Evolutionary conservation across 306 rosid genomes (phyloP).

Genomic region (Spatholobus suberectus): DNA sequence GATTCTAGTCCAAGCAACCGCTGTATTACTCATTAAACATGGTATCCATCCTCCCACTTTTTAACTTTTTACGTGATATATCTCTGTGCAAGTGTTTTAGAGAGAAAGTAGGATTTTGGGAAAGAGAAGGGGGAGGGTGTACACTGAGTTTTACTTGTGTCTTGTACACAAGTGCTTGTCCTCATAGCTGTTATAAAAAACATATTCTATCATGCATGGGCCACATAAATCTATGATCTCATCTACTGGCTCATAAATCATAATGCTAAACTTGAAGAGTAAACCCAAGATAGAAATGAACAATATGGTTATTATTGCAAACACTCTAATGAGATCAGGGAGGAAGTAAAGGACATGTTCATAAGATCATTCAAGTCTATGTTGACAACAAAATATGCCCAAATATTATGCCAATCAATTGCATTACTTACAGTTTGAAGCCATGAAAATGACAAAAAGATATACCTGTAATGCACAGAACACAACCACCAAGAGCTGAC

Average conservation of each 20-base stretch:
- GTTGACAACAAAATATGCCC: slow-evolving; percentile 16
- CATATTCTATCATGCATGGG: not conserved
- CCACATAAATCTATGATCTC: not conserved
- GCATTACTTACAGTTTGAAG: slow-evolving; percentile 13
- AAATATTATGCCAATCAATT: slow-evolving; percentile 11
- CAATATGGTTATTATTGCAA: not conserved
- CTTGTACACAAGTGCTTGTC: not conserved
- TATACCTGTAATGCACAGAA: slow-evolving; percentile 93
- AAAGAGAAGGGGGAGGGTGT: not conserved
- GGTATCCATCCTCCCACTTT: not conserved
- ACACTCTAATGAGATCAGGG: not conserved
- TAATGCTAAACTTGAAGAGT: slow-evolving; percentile 9
- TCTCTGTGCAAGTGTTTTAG: not conserved
- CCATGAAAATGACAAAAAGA: slow-evolving; percentile 32
- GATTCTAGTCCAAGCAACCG: not conserved
- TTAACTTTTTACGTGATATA: not conserved
- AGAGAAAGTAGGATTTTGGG: not conserved
- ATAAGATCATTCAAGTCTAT: not conserved
- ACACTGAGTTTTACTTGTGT: not conserved
- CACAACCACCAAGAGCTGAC: slow-evolving; percentile 99
- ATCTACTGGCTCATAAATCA: slow-evolving; percentile 25
- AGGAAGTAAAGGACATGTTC: not conserved
- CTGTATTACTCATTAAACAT: not conserved
- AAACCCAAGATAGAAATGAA: not conserved
- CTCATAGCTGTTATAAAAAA: not conserved